Evolutionary conservation across 768 basidiomycete genomes (phyloP), one percentile per base, ranked within the genome.

Genomic region (Termitomyces sp.): DNA sequence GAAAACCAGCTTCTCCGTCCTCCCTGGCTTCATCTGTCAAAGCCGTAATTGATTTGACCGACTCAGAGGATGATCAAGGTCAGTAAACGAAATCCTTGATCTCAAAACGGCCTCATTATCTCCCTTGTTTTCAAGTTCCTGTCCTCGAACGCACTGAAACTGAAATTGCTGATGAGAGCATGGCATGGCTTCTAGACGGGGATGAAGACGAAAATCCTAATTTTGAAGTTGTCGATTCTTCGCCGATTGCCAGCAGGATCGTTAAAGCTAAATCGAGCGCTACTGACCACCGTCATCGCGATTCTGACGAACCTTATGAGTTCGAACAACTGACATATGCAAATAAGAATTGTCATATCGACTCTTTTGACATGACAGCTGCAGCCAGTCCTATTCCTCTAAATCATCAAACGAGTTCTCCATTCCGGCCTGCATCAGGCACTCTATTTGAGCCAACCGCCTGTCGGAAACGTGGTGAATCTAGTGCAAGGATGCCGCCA

Each of bases 101-200:
- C 58, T 35, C 18, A 50, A 30, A 13, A 41, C 36, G 13, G 1
- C 16, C 41, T 60, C 16, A 60, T 48, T 26, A 10, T 36, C 44
- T 33, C 26, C 6, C 32, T 32, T 35, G 23, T 28, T 7, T 55
- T 16, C 13, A 47, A 56, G 55, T 47, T 36, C 30, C 23, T 40
- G 26, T 14, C 46, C 35, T 3, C 50, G 28, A 50, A 43, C 13
- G 18, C 16, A 12, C 4, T 20, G 20, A 38, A 16, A 50, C n/a
- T 26, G 36, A 30, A 30, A 41, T 20, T 33, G 23, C 23, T 20
- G 26, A 56, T 35, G 46, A 77, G 50, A 77, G 77, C 64, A 85
- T 89, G 72, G 79, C 82, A 2, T 89, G 87, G 87, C 72, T 90
- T 23, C 69, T 89, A 10, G 85, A 82, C 41, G 77, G 84, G 28